A percentile compares a stretch with the other conserved stretches of the same genome.
Evolutionary conservation across 352 stramenopile species (phyloP).

Genomic region (Poterioochromonas sp.): DNA sequence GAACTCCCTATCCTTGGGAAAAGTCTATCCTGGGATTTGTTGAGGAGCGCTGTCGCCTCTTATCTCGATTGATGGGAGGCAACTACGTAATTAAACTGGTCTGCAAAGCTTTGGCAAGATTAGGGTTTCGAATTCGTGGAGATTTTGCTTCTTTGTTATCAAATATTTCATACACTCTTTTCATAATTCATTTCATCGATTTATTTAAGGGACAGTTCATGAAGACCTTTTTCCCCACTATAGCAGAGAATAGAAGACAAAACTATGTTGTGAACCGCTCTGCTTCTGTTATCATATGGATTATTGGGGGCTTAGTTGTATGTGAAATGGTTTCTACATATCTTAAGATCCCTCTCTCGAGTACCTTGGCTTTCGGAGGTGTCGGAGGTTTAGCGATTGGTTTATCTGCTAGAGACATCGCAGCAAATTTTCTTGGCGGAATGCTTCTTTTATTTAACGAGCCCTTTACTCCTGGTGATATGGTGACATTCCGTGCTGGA

Average conservation of each 20-base stretch:
- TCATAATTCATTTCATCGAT: constrained; percentile 45
- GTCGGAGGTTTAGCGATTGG: constrained; percentile 46
- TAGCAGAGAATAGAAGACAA: constrained; percentile 44
- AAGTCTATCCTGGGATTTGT: constrained; percentile 33
- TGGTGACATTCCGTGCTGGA: constrained; percentile 46
- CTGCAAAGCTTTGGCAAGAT: not conserved
- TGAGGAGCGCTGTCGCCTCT: not conserved
- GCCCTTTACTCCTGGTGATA: constrained; percentile 48
- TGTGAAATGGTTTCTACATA: constrained; percentile 44
- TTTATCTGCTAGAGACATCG: constrained; percentile 43
- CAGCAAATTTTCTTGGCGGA: constrained; percentile 41
- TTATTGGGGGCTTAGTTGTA: constrained; percentile 36
- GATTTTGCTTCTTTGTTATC: constrained; percentile 36
- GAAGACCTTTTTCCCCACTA: constrained; percentile 37
- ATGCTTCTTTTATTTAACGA: constrained; percentile 47
- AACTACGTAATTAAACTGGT: constrained; percentile 35
- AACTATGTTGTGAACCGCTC: constrained; percentile 48
- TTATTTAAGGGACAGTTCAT: constrained; percentile 43
- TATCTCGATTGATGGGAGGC: constrained; percentile 12
- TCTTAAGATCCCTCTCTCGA: constrained; percentile 46
- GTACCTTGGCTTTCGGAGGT: constrained; percentile 47
- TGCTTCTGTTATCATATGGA: constrained; percentile 45
- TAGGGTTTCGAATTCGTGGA: constrained; percentile 6
- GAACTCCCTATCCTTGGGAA: not conserved
- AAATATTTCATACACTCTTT: constrained; percentile 42